Percentiles rank a stretch among this genome's conserved stretches.
These are phyloP conservation scores for Sanghuangporus weigelae DNA, from an alignment of 1,284 basidiomycete genomes.

Conservation along the genomic window DNA sequence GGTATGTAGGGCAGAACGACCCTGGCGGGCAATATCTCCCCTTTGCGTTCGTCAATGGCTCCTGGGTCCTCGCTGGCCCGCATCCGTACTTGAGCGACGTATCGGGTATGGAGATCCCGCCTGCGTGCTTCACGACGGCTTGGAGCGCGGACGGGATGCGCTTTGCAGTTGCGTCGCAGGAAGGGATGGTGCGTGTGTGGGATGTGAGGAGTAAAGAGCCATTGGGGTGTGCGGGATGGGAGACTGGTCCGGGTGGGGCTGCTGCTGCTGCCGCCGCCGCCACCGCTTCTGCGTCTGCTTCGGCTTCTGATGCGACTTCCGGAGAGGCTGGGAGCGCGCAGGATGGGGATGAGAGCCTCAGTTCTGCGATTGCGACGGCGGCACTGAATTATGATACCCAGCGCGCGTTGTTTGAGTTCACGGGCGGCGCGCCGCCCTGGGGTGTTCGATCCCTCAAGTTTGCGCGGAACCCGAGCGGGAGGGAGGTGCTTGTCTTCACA, in stretches of 20 bases:
- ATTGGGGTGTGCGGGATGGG: conserved; percentile 37
- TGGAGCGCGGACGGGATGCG: conserved; percentile 78
- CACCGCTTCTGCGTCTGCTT: too few relatives aligned
- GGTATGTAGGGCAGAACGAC: conserved; percentile 18
- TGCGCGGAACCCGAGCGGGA: conserved; percentile 42
- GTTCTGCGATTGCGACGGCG: neutral
- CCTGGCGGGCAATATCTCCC: conserved; percentile 29
- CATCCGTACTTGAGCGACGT: neutral
- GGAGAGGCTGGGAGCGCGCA: neutral
- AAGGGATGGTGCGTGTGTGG: conserved; percentile 78
- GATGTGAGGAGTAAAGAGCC: conserved; percentile 70
- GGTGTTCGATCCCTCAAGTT: conserved; percentile 78
- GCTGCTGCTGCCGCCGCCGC: neutral
- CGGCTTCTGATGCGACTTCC: neutral
- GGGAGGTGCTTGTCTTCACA: conserved; percentile 78
- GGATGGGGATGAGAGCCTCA: neutral
- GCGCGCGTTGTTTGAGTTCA: neutral
- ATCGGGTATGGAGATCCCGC: neutral
- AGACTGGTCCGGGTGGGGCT: conserved; percentile 5
- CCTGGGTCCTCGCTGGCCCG: conserved; percentile 17
- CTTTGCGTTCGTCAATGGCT: conserved; percentile 44
- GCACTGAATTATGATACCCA: neutral
- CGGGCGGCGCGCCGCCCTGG: conserved; percentile 57
- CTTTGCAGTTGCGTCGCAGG: conserved; percentile 83
- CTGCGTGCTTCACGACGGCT: conserved; percentile 76